Conservation (phyloP, 2,329 filamentous ascomycete species). For the Exophiala dermatitidis region DNA sequence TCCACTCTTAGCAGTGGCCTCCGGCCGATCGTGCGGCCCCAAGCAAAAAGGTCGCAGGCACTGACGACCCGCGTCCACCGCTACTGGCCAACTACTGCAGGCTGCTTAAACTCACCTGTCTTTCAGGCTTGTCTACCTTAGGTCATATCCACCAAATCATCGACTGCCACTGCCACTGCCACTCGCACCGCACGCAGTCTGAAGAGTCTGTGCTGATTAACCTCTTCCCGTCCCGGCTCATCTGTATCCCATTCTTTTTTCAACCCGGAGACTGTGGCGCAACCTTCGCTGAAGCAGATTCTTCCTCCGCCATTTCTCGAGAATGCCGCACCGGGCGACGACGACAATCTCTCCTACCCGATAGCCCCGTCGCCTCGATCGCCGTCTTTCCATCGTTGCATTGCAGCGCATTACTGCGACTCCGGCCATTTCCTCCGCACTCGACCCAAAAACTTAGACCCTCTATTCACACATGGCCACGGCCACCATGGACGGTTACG, state of each 20-base stretch:
- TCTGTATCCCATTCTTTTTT: slow-evolving; percentile 9
- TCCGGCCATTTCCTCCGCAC: slow-evolving; percentile 1
- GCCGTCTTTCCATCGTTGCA: neutral
- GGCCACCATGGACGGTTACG: slow-evolving; percentile 49
- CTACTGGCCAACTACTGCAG: neutral
- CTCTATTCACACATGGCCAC: slow-evolving; percentile 14
- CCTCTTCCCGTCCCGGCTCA: slow-evolving; percentile 5
- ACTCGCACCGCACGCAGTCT: neutral
- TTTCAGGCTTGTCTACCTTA: neutral
- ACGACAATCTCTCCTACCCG: slow-evolving; percentile 4
- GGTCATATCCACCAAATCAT: too few species aligned
- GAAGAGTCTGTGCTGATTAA: slow-evolving; percentile 8
- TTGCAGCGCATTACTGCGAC: slow-evolving; percentile 1
- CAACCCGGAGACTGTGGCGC: slow-evolving; percentile 9
- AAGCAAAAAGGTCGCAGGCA: neutral
- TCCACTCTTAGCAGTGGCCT: neutral
- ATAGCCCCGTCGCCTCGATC: neutral
- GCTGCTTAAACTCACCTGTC: slow-evolving; percentile 10
- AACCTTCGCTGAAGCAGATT: slow-evolving; percentile 5
- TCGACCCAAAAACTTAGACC: neutral
- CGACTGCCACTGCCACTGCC: too few species aligned
- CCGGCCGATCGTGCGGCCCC: neutral
- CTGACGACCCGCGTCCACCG: too few species aligned
- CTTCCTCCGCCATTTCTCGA: slow-evolving; percentile 5
- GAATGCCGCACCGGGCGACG: slow-evolving; percentile 1